Conservation (phyloP, 2,329 filamentous ascomycete species). For the Penicillium frequentans region DNA sequence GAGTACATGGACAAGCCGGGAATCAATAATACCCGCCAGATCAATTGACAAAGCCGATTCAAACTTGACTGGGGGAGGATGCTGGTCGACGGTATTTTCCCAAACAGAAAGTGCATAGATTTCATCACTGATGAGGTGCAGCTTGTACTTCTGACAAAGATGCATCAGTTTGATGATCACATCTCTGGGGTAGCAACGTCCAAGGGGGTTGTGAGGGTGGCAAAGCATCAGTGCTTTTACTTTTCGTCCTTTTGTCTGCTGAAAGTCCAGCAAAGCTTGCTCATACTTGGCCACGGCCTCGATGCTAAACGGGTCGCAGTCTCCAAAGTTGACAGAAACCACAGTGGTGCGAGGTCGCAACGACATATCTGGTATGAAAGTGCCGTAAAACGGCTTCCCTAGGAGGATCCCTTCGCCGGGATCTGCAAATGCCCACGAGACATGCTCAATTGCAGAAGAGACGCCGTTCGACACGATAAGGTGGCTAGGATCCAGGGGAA, state of each 20-base stretch:
- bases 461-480: background rate
- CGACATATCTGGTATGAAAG: slow-evolving; percentile 37
- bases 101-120: slow-evolving; percentile 17
- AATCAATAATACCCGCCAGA: too few relatives aligned
- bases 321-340: background rate
- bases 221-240: slow-evolving; percentile 49
- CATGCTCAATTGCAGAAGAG: background rate
- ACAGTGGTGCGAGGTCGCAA: background rate
- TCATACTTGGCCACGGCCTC: background rate
- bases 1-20: too few relatives aligned
- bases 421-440: background rate
- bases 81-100: slow-evolving; percentile 3
- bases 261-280: slow-evolving; percentile 30
- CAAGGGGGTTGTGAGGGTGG: slow-evolving; percentile 38
- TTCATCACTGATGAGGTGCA: slow-evolving; percentile 17
- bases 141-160: slow-evolving; percentile 5
- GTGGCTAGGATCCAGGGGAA: background rate
- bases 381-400: slow-evolving; percentile 39
- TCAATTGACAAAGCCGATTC: slow-evolving; percentile 5
- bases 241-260: slow-evolving; percentile 34
- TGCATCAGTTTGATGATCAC: slow-evolving; percentile 8
- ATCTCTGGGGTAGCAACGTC: slow-evolving; percentile 6
- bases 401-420: slow-evolving; percentile 25
- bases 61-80: slow-evolving; percentile 1
- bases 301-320: background rate